Evolutionary conservation across 768 basidiomycete species (phyloP).

Genomic region (Omphalotus guepiniiformis): DNA sequence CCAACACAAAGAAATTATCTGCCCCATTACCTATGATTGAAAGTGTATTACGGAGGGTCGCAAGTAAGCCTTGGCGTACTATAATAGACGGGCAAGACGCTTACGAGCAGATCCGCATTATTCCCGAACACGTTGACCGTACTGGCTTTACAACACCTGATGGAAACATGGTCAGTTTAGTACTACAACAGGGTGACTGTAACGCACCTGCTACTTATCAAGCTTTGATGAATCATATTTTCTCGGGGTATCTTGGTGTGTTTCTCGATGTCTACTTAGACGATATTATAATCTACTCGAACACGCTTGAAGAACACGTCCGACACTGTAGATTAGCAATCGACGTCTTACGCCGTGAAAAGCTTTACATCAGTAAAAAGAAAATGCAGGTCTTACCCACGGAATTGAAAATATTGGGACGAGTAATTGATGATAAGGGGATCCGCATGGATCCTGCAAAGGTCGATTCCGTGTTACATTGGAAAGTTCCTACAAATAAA

Average conservation of each 20-base stretch:
- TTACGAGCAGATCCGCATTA: slow-evolving; percentile 35
- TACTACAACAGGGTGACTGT: slow-evolving; percentile 28
- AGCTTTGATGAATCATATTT: slow-evolving; percentile 40
- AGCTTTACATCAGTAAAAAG: slow-evolving; percentile 29
- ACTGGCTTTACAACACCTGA: slow-evolving; percentile 31
- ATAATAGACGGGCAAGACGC: slow-evolving; percentile 31
- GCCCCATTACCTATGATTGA: slow-evolving; percentile 25
- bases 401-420: slow-evolving; percentile 28
- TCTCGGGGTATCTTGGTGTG: slow-evolving; percentile 27
- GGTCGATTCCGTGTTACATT: slow-evolving; percentile 30
- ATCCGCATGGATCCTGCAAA: slow-evolving; percentile 43
- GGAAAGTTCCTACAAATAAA: slow-evolving; percentile 29
- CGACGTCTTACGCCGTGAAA: slow-evolving; percentile 27
- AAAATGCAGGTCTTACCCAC: slow-evolving; percentile 30
- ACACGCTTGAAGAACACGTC: slow-evolving; percentile 30
- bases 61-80: slow-evolving; percentile 18
- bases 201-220: slow-evolving; percentile 39
- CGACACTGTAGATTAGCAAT: slow-evolving; percentile 27
- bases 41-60: slow-evolving; percentile 19
- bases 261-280: slow-evolving; percentile 30
- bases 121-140: slow-evolving; percentile 20
- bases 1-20: slow-evolving; percentile 28
- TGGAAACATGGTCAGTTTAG: slow-evolving; percentile 39
- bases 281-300: slow-evolving; percentile 36
- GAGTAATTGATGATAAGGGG: slow-evolving; percentile 30